Evolutionary conservation across 306 rosid genomes (phyloP), one percentile per base, ranked within the genome.

Genomic region (Cyamopsis tetragonoloba): DNA sequence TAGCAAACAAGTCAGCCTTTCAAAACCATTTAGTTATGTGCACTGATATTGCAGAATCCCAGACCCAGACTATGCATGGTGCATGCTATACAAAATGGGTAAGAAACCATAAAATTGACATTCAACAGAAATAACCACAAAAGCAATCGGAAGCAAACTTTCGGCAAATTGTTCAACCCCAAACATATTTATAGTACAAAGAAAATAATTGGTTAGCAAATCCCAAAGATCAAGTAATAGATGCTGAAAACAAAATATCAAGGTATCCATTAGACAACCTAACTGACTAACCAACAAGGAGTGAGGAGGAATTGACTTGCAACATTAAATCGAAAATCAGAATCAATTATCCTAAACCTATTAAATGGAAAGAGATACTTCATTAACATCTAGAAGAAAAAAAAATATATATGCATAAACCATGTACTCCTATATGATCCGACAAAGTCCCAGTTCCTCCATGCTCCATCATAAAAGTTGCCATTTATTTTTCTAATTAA

Each of bases 21-120:
- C n/a, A 71, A 66, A 60, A 66, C 62, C 34, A 76, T 32, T 54
- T 27, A 37, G 23, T 38, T 58, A 30, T 18, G 12, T 37, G 19
- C 41, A 58, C 14, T 12, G 12, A n/a, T n/a, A n/a, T n/a, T n/a
- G 1, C 42, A 15, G 14, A 56, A 42, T 17, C 46, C 34, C 30
- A 4, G 49, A 37, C 51, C 50, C 47, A 44, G 4, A 46, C 38
- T 31, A 68, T 15, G 54, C 54, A 68, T 5, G 1, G 4, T 6
- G 14, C 57, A 39, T 20, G 51, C 64, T 56, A 38, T 13, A 60
- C 30, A 7, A 30, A 61, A 18, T 0, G 3, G 10, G 7, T n/a
- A 43, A 20, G 34, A 37, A 24, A 19, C 48, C 14, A 9, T 43
- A 67, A 8, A 15, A 59, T 31, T 44, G 18, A 78, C n/a, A n/a